Percentiles rank a stretch among this genome's conserved stretches.
Evolutionary conservation across 2,329 filamentous ascomycete species (phyloP).

Genomic region (Septoria petroselini): DNA sequence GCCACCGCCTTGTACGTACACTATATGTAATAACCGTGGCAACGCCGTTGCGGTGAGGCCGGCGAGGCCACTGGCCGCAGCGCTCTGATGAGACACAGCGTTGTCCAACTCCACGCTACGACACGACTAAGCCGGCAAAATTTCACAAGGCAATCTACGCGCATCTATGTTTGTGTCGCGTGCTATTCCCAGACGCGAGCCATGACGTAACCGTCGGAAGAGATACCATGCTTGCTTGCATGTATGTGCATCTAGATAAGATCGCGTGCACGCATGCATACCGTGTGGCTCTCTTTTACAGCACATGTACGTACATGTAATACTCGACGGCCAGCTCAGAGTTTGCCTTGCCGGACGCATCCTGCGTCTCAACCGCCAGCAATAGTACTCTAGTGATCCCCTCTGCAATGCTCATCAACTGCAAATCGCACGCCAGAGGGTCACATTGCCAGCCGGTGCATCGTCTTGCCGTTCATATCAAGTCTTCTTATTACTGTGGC

Average conservation of each 20-base stretch:
- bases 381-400: constrained; percentile 5
- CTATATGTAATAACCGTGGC: constrained; percentile 24
- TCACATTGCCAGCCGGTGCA: too few species aligned
- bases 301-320: constrained; percentile 18
- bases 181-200: constrained; percentile 14
- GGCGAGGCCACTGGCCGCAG: constrained; percentile 4
- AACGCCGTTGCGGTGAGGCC: constrained; percentile 24
- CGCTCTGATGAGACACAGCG: constrained; percentile 10
- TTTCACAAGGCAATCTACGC: constrained; percentile 23
- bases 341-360: constrained; percentile 16
- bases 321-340: constrained; percentile 9
- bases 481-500: too few species aligned
- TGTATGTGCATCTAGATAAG: constrained; percentile 21
- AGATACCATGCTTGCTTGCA: constrained; percentile 12
- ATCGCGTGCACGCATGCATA: constrained; percentile 4
- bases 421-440: too few species aligned
- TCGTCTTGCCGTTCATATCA: too few species aligned
- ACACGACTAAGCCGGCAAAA: constrained; percentile 23
- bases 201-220: constrained; percentile 17
- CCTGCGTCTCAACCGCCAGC: constrained; percentile 9
- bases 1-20: constrained; percentile 15
- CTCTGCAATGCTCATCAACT: too few species aligned
- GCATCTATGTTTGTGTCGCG: constrained; percentile 21
- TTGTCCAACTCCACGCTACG: constrained; percentile 19
- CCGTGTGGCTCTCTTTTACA: constrained; percentile 16